These are phyloP conservation scores for Punctularia strigosozonata DNA, from an alignment of 768 basidiomycete species.

Conservation along the genomic window DNA sequence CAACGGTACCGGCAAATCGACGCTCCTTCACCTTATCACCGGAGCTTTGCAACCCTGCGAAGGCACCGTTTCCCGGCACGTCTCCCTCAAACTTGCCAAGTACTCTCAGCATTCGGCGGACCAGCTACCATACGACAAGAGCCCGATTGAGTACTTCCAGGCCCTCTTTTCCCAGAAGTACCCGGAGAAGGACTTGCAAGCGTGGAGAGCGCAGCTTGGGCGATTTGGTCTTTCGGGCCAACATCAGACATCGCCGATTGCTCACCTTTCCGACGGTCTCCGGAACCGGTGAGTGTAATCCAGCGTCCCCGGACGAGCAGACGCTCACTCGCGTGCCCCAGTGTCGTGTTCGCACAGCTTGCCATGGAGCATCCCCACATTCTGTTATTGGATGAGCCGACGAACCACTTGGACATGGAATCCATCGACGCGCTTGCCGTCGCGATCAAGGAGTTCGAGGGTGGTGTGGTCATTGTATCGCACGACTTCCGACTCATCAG, in stretches of 20 bases:
- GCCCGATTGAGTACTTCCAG: slow-evolving; percentile 93
- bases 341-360: slow-evolving; percentile 92
- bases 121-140: slow-evolving; percentile 88
- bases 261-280: slow-evolving; percentile 89
- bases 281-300: slow-evolving; percentile 67
- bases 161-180: slow-evolving; percentile 64
- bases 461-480: slow-evolving; percentile 98
- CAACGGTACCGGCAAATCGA: slow-evolving; percentile 93
- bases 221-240: slow-evolving; percentile 90
- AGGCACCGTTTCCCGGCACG: slow-evolving; percentile 86
- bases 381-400: slow-evolving; percentile 76
- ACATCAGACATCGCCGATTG: slow-evolving; percentile 92
- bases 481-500: slow-evolving; percentile 99
- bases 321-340: slow-evolving; percentile 15
- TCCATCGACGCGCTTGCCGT: slow-evolving; percentile 92
- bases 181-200: slow-evolving; percentile 89
- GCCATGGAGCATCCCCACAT: slow-evolving; percentile 98
- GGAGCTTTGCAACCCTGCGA: slow-evolving; percentile 64
- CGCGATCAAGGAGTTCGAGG: slow-evolving; percentile 95
- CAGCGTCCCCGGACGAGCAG: not conserved
- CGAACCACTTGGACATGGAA: slow-evolving; percentile 96
- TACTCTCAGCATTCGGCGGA: slow-evolving; percentile 99
- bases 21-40: slow-evolving; percentile 84
- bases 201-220: slow-evolving; percentile 91
- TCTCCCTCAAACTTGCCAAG: slow-evolving; percentile 87